Evolutionary conservation across 2,329 filamentous ascomycete species (phyloP).

Genomic region (Harringtonia lauricola): DNA sequence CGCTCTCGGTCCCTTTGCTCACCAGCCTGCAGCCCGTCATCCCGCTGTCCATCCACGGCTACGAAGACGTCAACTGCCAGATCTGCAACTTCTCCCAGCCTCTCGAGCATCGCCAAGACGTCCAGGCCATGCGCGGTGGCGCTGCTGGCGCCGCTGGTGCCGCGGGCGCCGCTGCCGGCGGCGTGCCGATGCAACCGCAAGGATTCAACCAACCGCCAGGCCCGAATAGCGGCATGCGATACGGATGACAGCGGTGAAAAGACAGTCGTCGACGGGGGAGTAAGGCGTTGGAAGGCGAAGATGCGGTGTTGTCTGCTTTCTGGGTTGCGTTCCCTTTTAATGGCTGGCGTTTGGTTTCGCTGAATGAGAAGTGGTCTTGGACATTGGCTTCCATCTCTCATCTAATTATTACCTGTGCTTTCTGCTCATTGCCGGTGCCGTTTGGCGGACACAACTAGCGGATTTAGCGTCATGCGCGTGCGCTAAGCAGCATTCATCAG

Average conservation of each 20-base stretch:
- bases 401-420: no score
- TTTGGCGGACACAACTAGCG: no score
- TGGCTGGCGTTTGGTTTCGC: no score
- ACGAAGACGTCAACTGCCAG: constrained; percentile 60
- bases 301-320: not conserved
- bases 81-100: constrained; percentile 70
- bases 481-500: no score
- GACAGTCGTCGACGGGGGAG: no score
- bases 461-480: no score
- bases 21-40: constrained; percentile 45
- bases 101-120: constrained; percentile 44
- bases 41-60: constrained; percentile 56
- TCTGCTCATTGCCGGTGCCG: no score
- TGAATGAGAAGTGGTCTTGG: no score
- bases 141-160: constrained; percentile 23
- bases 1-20: not conserved
- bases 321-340: no score
- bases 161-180: no score
- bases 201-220: constrained; percentile 12
- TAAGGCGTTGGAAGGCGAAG: no score
- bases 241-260: not conserved
- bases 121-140: constrained; percentile 34
- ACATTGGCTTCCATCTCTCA: no score
- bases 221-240: not conserved
- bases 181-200: constrained; percentile 20